Evolutionary conservation across 1,284 basidiomycete species (phyloP).

Genomic region (Volvariella surrecta): DNA sequence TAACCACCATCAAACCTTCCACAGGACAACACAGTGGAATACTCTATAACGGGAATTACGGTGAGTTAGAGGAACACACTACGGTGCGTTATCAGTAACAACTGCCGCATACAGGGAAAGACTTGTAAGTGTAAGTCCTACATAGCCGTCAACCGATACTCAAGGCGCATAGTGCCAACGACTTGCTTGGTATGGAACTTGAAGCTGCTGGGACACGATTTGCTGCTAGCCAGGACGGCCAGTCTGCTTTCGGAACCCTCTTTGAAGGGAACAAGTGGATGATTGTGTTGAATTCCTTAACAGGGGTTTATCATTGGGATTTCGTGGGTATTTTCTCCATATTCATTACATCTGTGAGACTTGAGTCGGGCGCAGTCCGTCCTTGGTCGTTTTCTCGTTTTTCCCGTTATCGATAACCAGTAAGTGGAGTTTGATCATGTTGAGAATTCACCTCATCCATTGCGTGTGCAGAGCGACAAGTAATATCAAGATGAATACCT

Average conservation of each 20-base stretch:
- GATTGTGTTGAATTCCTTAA: constrained; percentile 51
- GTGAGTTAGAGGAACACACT: constrained; percentile 16
- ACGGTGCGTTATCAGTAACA: not conserved
- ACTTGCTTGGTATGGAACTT: constrained; percentile 41
- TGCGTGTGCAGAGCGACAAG: constrained; percentile 36
- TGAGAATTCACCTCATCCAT: not conserved
- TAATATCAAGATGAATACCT: constrained; percentile 49
- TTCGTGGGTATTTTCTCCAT: constrained; percentile 34
- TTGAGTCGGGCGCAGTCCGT: constrained; percentile 36
- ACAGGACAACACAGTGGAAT: constrained; percentile 47
- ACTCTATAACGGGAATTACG: constrained; percentile 50
- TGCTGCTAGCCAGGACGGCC: constrained; percentile 28
- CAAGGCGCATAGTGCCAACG: constrained; percentile 30
- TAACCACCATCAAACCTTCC: not conserved
- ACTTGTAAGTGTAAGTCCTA: constrained; percentile 34
- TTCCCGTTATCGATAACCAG: constrained; percentile 52
- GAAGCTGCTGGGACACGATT: constrained; percentile 44
- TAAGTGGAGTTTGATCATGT: constrained; percentile 20
- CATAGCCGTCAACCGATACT: not conserved
- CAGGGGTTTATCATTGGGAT: constrained; percentile 55
- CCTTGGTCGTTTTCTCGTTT: constrained; percentile 53
- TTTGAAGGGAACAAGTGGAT: constrained; percentile 56
- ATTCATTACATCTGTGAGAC: not conserved
- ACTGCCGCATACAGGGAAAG: constrained; percentile 28
- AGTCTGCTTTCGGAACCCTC: constrained; percentile 37